These are phyloP conservation scores for Paecilomyces variotii DNA, from an alignment of 2,329 filamentous ascomycete genomes.

Conservation along the genomic window DNA sequence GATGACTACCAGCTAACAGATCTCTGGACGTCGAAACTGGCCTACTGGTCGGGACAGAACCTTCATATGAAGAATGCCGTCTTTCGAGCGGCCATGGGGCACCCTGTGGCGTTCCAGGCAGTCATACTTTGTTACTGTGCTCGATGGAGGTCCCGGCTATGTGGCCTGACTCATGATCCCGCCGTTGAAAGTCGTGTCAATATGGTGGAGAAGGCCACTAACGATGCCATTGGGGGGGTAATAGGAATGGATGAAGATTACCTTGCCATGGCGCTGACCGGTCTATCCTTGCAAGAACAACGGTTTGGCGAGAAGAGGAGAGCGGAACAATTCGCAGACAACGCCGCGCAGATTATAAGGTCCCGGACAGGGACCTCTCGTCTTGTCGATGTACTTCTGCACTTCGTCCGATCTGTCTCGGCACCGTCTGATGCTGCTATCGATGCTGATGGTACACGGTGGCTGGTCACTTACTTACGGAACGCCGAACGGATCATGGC, in stretches of 20 bases:
- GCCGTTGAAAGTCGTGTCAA: slow-evolving; percentile 22
- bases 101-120: slow-evolving; percentile 29
- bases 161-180: slow-evolving; percentile 12
- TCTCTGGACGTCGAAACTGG: slow-evolving; percentile 27
- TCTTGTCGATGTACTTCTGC: slow-evolving; percentile 21
- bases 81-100: slow-evolving; percentile 25
- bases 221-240: slow-evolving; percentile 15
- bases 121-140: slow-evolving; percentile 30
- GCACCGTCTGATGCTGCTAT: slow-evolving; percentile 11
- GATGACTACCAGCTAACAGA: slow-evolving; percentile 27
- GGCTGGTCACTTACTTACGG: slow-evolving; percentile 28
- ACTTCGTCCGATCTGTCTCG: slow-evolving; percentile 27
- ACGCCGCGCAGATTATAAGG: slow-evolving; percentile 24
- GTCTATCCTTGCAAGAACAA: slow-evolving; percentile 31
- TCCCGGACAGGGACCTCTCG: slow-evolving; percentile 17
- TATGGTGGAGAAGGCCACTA: slow-evolving; percentile 19
- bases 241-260: slow-evolving; percentile 18
- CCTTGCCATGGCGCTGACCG: slow-evolving; percentile 25
- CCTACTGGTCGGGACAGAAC: slow-evolving; percentile 37
- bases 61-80: slow-evolving; percentile 27
- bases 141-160: slow-evolving; percentile 26
- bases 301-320: slow-evolving; percentile 26
- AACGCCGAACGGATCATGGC: slow-evolving; percentile 27
- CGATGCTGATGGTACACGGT: slow-evolving; percentile 14
- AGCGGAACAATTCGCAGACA: slow-evolving; percentile 20